phyloP scores from a whole-genome alignment of 345 rosid genomes.

The Gossypium ekmanianum region DNA sequence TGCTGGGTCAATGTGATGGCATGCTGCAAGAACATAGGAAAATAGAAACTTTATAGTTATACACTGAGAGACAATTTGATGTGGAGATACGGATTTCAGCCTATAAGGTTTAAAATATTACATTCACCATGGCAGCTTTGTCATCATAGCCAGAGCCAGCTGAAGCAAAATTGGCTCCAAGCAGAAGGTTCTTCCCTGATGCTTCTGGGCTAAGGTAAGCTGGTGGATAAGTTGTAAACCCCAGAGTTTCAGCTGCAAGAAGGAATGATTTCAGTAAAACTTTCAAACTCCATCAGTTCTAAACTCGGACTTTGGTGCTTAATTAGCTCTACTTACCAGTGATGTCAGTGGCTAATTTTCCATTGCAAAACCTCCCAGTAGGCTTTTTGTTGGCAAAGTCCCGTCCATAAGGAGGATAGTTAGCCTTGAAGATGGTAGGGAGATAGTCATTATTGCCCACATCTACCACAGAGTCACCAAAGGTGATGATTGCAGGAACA shows the following conservation, averaged over 20 bases:
- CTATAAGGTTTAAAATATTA: background rate
- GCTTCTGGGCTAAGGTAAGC: conserved; percentile 88
- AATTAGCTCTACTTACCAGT: conserved; percentile 42
- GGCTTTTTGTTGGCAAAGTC: conserved; percentile 60
- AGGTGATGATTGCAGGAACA: conserved; percentile 68
- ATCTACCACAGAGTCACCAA: conserved; percentile 90
- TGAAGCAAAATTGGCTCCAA: conserved; percentile 90
- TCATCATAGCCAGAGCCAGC: conserved; percentile 95
- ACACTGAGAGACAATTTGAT: background rate
- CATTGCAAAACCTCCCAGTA: conserved; percentile 91
- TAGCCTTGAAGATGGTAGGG: conserved; percentile 67
- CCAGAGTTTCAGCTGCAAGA: conserved; percentile 75
- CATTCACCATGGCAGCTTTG: conserved; percentile 36
- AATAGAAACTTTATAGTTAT: background rate
- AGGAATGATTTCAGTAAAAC: background rate
- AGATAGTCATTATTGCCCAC: conserved; percentile 91
- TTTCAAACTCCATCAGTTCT: background rate
- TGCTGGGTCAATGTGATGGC: conserved; percentile 74
- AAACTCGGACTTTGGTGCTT: background rate
- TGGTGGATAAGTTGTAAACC: conserved; percentile 69
- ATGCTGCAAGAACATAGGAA: conserved; percentile 44
- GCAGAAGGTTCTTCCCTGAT: conserved; percentile 78
- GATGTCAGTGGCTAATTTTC: conserved; percentile 82
- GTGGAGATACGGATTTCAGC: background rate
- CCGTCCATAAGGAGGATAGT: conserved; percentile 89